Evolutionary conservation across 495 filamentous ascomycete genomes (phyloP), one percentile per base, ranked within the genome.

Genomic region (Penicillium cinerascens): DNA sequence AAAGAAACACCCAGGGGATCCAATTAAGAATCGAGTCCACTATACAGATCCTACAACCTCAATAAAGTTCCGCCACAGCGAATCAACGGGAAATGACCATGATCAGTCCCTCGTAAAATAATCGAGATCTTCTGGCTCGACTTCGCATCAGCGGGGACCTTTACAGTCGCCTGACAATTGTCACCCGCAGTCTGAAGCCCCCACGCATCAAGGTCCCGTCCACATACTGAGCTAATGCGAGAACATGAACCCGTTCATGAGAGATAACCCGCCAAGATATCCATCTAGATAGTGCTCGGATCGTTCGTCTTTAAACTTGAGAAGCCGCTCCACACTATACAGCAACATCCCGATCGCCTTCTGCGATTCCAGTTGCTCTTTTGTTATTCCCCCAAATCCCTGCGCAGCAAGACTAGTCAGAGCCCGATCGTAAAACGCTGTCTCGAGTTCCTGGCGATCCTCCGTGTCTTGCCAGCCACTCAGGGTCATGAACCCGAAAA

Each of bases 301-400:
- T 52, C 44, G 49, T 52, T 57, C 49, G 39, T 57, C 49, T 49
- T 57, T 52, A 39, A 57, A 57, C 40, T 49, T 52, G 44, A 57
- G 54, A 52, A 57, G 54, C 44, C 54, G 49, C 23, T 57, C 54
- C 22, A 57, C 44, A 49, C 44, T 44, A 23, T 48, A 48, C 13
- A 44, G 54, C 23, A 57, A 52, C 40, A 57, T 57, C 40, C 54
- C 44, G 16, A 57, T 52, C 38, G 54, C 44, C 33, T 57, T 52
- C 29, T 56, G 39, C 44, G 18, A 52, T 43, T 56, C 48, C 36
- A 56, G 29, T 44, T 52, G 38, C 33, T 56, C 43, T 47, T 52
- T 56, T 40, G 44, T 44, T 52, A 56, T 40, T 15, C 29, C 43
- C 11, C 17, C 8, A 39, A 43, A 8, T 48, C 54, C 40, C 29